Conservation (phyloP, 768 basidiomycete genomes). For the Xerocomus potaroensis region DNA sequence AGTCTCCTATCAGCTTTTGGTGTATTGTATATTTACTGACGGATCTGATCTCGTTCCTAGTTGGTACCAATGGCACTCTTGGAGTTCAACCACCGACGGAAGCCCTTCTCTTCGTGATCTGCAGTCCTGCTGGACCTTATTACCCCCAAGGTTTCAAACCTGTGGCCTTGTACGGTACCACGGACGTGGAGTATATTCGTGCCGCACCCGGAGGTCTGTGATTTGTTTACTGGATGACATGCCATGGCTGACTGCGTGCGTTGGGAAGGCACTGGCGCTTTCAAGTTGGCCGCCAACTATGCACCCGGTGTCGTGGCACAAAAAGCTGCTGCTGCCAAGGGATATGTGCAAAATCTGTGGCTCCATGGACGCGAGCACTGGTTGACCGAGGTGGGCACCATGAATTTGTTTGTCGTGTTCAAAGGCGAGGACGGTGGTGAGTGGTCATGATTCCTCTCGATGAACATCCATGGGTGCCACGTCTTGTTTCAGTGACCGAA, state of each 20-base stretch:
- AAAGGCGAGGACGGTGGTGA: slow-evolving; percentile 62
- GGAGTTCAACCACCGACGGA: slow-evolving; percentile 57
- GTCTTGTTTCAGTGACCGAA: slow-evolving; percentile 38
- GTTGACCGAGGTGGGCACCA: slow-evolving; percentile 74
- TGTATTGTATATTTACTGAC: slow-evolving; percentile 7
- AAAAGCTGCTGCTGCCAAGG: slow-evolving; percentile 64
- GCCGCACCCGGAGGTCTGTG: slow-evolving; percentile 75
- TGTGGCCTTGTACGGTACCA: slow-evolving; percentile 79
- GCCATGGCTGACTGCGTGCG: slow-evolving; percentile 5
- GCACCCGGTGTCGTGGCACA: slow-evolving; percentile 87
- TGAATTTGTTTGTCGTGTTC: slow-evolving; percentile 89
- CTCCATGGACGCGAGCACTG: slow-evolving; percentile 62
- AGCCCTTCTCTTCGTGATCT: slow-evolving; percentile 65
- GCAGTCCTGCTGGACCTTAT: slow-evolving; percentile 69
- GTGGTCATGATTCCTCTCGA: slow-evolving; percentile 9
- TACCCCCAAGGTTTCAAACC: slow-evolving; percentile 89
- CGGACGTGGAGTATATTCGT: slow-evolving; percentile 61
- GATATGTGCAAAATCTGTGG: slow-evolving; percentile 91
- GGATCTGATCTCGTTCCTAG: slow-evolving; percentile 37
- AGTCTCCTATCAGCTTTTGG: slow-evolving; percentile 6
- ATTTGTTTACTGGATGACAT: background rate
- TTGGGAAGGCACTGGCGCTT: slow-evolving; percentile 70
- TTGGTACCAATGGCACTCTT: slow-evolving; percentile 57
- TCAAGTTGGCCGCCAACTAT: slow-evolving; percentile 85
- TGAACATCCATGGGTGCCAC: background rate